These are phyloP conservation scores for Phaeosphaeriaceae sp. DNA, from an alignment of 2,329 filamentous ascomycete species.

Conservation along the genomic window DNA sequence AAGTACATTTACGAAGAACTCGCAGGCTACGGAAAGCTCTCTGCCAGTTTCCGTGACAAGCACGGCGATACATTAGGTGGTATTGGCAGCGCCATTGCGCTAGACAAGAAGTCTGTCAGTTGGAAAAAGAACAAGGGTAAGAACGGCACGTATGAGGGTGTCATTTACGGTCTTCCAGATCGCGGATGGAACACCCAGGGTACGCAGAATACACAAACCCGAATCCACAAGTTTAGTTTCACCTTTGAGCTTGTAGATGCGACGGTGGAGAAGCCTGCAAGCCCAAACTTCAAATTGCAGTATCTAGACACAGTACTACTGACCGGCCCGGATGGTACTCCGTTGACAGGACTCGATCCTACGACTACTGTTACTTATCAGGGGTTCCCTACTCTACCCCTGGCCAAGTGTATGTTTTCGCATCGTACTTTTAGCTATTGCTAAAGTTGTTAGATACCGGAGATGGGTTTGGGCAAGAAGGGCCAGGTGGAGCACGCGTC, in stretches of 20 bases:
- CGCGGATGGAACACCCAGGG: slow-evolving; percentile 76
- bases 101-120: slow-evolving; percentile 57
- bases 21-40: slow-evolving; percentile 69
- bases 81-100: slow-evolving; percentile 69
- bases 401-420: slow-evolving; percentile 57
- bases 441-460: slow-evolving; percentile 54
- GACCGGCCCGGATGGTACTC: slow-evolving; percentile 66
- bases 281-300: slow-evolving; percentile 66
- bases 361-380: slow-evolving; percentile 52
- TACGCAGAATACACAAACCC: slow-evolving; percentile 70
- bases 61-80: slow-evolving; percentile 73
- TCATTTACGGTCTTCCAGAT: slow-evolving; percentile 69
- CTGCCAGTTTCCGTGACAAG: slow-evolving; percentile 66
- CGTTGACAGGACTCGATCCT: slow-evolving; percentile 55
- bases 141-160: slow-evolving; percentile 61
- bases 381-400: slow-evolving; percentile 67
- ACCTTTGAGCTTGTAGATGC: slow-evolving; percentile 63
- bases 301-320: slow-evolving; percentile 72
- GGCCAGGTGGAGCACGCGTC: slow-evolving; percentile 65
- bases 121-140: slow-evolving; percentile 63
- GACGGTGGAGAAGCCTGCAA: slow-evolving; percentile 59
- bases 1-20: slow-evolving; percentile 70
- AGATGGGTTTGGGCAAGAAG: slow-evolving; percentile 69
- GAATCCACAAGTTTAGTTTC: slow-evolving; percentile 72
- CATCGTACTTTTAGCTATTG: background rate